Evolutionary conservation across 2,329 filamentous ascomycete genomes (phyloP), one percentile per base, ranked within the genome.

Genomic region (Plectosphaerella sp.): DNA sequence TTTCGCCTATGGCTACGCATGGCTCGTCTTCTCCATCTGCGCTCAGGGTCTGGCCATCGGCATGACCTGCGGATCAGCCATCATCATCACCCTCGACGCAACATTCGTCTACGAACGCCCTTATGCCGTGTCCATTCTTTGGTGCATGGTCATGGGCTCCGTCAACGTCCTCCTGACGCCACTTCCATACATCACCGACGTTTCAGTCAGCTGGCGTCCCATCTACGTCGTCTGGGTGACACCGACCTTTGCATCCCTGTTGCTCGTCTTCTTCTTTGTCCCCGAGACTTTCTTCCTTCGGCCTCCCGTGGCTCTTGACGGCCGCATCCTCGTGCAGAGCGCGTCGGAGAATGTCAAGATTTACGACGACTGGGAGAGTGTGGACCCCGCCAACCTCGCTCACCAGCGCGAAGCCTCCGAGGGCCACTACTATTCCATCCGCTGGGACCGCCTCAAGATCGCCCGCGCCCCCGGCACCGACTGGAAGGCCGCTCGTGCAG

Each of bases 261-360:
- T 68, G 1, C 50, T 67, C 2, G 59, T 61, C 1, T 62, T 68
- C 28, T 54, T 68, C 20, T 61, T 66, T 12, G 65, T 61, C 20
- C 68, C 68, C 1, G 71, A 73, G 46, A 72, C 68, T 1, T 72
- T 68, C 55, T 74, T 72, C 59, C 62, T 69, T 48, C 64, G 71
- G 1, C 71, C 71, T 0, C 66, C 66, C 1, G 63, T 74, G 9
- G 70, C 71, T 6, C 72, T 71, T 41, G 65, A 73, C 53, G 71
- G 71, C 2, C 66, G 67, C 20, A 68, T 72, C 5, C 52, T 73
- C 4, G 49, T 69, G 2, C 70, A 73, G 53, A 65, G 60, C 14
- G 64, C 64, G 3, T 67, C 67, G 1, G 71, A 72, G 54, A 72
- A 67, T 51, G 59, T 72, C 12, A 64, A 61, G 6, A 62, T 72